These are phyloP conservation scores for Quercus agrifolia DNA, from an alignment of 306 rosid genomes.

Conservation along the genomic window DNA sequence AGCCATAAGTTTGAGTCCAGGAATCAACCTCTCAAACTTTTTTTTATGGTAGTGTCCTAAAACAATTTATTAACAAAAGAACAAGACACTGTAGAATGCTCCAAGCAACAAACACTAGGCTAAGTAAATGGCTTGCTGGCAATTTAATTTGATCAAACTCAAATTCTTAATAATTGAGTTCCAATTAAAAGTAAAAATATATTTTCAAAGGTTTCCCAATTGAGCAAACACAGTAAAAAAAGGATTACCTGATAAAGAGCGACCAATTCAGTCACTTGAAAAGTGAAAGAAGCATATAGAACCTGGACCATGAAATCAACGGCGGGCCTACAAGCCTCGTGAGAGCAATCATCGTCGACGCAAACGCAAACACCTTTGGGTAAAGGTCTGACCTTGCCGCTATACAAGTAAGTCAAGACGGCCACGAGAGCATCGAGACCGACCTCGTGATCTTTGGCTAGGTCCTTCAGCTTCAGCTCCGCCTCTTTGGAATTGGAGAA, in stretches of 20 bases:
- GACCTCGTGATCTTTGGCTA: conserved; percentile 45
- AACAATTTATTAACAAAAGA: neutral
- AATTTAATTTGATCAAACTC: no score
- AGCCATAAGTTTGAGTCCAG: no score
- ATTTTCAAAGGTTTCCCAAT: no score
- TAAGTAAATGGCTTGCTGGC: no score
- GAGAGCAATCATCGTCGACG: conserved; percentile 54
- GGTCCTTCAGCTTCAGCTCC: conserved; percentile 39
- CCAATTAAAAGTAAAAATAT: no score
- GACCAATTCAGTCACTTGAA: conserved; percentile 42
- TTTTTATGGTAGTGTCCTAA: neutral
- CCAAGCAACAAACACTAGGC: neutral
- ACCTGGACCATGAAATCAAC: conserved; percentile 52
- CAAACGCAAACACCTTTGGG: conserved; percentile 37
- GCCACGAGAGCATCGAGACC: conserved; percentile 37
- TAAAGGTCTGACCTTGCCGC: conserved; percentile 39
- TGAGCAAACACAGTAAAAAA: no score
- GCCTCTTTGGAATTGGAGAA: conserved; percentile 7
- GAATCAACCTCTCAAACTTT: no score
- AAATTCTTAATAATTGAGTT: no score
- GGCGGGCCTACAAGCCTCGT: conserved; percentile 49
- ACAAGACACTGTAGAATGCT: neutral
- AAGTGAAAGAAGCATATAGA: conserved; percentile 45
- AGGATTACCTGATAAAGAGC: conserved; percentile 46
- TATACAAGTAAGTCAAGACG: conserved; percentile 50